Evolutionary conservation across 1,284 basidiomycete species (phyloP).

Genomic region (Cronartium ribicola): DNA sequence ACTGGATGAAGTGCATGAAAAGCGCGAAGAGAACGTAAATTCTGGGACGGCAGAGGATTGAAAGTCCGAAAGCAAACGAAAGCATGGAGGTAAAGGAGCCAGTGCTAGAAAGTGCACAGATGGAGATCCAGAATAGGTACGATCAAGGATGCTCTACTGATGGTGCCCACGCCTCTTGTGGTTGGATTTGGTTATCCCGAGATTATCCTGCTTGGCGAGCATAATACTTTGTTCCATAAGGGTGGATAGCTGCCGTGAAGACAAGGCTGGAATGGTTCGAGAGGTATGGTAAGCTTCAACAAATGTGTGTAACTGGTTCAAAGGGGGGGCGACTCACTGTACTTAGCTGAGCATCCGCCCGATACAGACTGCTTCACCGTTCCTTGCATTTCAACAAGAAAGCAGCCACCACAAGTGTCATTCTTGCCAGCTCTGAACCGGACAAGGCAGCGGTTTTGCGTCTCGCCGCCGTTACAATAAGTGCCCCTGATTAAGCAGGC

Average conservation of each 20-base stretch:
- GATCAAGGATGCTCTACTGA: background rate
- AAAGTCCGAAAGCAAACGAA: no score
- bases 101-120: no score
- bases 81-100: no score
- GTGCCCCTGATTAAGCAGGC: slow-evolving; percentile 12
- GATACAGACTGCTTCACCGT: background rate
- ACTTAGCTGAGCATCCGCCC: background rate
- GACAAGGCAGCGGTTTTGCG: slow-evolving; percentile 24
- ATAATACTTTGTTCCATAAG: slow-evolving; percentile 6
- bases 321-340: background rate
- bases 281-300: background rate
- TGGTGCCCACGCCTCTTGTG: background rate
- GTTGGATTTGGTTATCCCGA: background rate
- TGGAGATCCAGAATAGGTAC: no score
- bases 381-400: slow-evolving; percentile 22
- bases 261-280: background rate
- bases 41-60: no score
- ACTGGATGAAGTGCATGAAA: no score
- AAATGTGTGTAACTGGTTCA: background rate
- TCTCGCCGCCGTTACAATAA: slow-evolving; percentile 14
- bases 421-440: slow-evolving; percentile 24
- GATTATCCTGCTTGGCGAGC: slow-evolving; percentile 2
- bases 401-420: slow-evolving; percentile 30
- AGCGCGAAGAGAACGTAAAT: no score
- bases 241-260: slow-evolving; percentile 16